Conservation (phyloP, 208 protist species). For the Eutreptiella sp. region DNA sequence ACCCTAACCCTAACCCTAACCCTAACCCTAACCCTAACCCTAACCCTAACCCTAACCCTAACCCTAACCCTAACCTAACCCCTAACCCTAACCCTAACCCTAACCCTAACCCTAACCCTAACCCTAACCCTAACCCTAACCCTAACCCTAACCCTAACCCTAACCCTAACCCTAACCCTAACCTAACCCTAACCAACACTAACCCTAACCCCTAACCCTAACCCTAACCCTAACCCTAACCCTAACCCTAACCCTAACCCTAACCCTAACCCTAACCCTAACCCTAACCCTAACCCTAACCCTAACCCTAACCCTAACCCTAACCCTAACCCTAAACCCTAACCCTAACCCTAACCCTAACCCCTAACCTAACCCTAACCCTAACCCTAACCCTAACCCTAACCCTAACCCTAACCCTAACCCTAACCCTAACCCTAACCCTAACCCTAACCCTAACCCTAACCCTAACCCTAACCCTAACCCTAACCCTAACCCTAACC, state of each 20-base stretch:
- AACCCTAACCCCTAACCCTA: slow-evolving; percentile 36
- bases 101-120: slow-evolving; percentile 25
- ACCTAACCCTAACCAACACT: slow-evolving; percentile 29
- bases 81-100: slow-evolving; percentile 40
- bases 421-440: slow-evolving; percentile 32
- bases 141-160: slow-evolving; percentile 39
- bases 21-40: slow-evolving; percentile 39
- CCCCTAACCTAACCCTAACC: not conserved
- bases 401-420: slow-evolving; percentile 34
- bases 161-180: slow-evolving; percentile 13
- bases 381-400: slow-evolving; percentile 23
- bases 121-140: slow-evolving; percentile 40
- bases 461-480: slow-evolving; percentile 33
- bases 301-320: slow-evolving; percentile 29
- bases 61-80: slow-evolving; percentile 43
- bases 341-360: slow-evolving; percentile 11
- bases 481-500: slow-evolving; percentile 33
- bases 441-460: slow-evolving; percentile 31
- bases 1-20: slow-evolving; percentile 40
- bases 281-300: slow-evolving; percentile 30
- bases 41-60: slow-evolving; percentile 40
- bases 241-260: slow-evolving; percentile 35
- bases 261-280: slow-evolving; percentile 36
- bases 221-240: slow-evolving; percentile 38
- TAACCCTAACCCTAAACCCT: slow-evolving; percentile 23